Conservation (phyloP, 345 rosid species). For the Populus davidiana region DNA sequence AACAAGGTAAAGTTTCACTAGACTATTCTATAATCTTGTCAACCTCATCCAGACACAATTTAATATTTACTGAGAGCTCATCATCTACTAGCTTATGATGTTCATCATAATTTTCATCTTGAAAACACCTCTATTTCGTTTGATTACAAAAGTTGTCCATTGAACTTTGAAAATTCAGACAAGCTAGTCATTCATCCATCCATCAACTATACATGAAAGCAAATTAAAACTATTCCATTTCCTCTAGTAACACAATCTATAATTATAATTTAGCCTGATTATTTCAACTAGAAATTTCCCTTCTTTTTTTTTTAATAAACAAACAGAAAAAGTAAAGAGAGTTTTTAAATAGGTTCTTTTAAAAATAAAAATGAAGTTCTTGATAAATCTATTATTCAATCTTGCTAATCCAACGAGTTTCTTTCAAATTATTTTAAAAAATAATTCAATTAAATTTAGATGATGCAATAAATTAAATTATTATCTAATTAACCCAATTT, state of each 20-base stretch:
- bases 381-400: conserved; percentile 7
- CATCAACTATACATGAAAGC: conserved; percentile 7
- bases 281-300: background rate
- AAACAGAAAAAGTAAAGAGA: background rate
- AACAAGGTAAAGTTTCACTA: conserved; percentile 20
- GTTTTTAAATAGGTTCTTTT: background rate
- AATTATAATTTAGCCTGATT: background rate
- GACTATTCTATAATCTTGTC: conserved; percentile 35
- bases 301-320: background rate
- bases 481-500: too few species aligned
- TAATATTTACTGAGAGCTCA: conserved; percentile 24
- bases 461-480: too few species aligned
- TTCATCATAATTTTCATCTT: conserved; percentile 28
- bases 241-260: too few species aligned
- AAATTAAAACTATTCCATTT: background rate
- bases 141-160: conserved; percentile 42
- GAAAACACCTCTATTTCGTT: conserved; percentile 28
- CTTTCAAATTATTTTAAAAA: too few species aligned
- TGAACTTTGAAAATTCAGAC: conserved; percentile 2
- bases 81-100: conserved; percentile 30
- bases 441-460: too few species aligned
- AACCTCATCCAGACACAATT: conserved; percentile 37
- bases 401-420: too few species aligned
- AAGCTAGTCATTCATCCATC: conserved; percentile 14
- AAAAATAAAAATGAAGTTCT: background rate